These are phyloP conservation scores for Penicillium verhagenii DNA, from an alignment of 495 filamentous ascomycete genomes.

Conservation along the genomic window DNA sequence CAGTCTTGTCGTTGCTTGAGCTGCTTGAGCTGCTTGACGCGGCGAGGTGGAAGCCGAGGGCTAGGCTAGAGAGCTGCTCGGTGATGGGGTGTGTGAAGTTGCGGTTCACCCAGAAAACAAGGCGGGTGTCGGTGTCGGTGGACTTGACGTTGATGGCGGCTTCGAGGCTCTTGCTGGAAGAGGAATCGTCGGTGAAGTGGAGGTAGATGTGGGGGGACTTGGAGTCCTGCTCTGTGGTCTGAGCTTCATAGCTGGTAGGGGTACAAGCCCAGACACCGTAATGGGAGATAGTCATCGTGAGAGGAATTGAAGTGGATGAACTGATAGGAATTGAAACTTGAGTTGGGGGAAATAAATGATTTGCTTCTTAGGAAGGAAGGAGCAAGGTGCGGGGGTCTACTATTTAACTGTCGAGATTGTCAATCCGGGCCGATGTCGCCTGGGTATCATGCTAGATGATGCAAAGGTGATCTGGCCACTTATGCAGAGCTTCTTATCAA, in stretches of 20 bases:
- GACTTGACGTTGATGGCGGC: constrained; percentile 34
- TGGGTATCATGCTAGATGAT: background rate
- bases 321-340: too few relatives aligned
- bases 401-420: background rate
- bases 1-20: background rate
- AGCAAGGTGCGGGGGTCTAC: background rate
- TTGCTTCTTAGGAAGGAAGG: background rate
- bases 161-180: constrained; percentile 15
- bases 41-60: constrained; percentile 24
- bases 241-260: constrained; percentile 22
- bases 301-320: background rate
- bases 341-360: too few relatives aligned
- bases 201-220: constrained; percentile 31
- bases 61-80: constrained; percentile 16
- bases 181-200: constrained; percentile 24
- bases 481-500: background rate
- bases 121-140: constrained; percentile 21
- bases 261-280: constrained; percentile 32
- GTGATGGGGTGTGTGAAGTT: constrained; percentile 26
- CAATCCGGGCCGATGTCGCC: background rate
- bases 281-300: constrained; percentile 26
- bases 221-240: constrained; percentile 22
- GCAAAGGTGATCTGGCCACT: constrained; percentile 1
- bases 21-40: constrained; percentile 3
- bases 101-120: constrained; percentile 27